Percentiles rank a stretch among this genome's conserved stretches.
phyloP scores from a whole-genome alignment of 805 yeast species.

The Saccharomyces mikatae region DNA sequence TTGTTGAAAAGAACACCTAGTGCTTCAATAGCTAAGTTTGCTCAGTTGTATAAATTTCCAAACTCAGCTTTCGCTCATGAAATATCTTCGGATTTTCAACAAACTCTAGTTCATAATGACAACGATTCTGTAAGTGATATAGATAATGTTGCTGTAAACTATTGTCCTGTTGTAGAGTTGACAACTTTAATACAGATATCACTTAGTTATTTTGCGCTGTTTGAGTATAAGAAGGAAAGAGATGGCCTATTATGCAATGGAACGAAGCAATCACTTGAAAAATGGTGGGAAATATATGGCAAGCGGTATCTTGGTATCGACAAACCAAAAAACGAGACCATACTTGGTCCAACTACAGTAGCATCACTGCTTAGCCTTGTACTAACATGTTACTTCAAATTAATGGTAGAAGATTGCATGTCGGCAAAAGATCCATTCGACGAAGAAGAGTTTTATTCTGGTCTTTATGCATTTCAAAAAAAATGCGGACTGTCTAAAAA shows the following conservation, averaged over 20 bases:
- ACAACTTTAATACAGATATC: constrained; percentile 68
- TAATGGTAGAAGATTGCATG: constrained; percentile 53
- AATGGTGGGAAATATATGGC: constrained; percentile 83
- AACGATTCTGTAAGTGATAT: neutral
- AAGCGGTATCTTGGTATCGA: constrained; percentile 23
- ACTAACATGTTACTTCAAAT: constrained; percentile 53
- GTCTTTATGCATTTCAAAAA: constrained; percentile 73
- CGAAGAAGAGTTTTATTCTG: constrained; percentile 54
- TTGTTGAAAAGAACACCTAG: constrained; percentile 63
- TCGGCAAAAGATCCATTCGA: constrained; percentile 79
- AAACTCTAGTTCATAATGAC: neutral
- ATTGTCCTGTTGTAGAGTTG: constrained; percentile 65
- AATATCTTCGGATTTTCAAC: neutral
- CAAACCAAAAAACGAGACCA: constrained; percentile 39
- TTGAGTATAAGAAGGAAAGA: constrained; percentile 52
- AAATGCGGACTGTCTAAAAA: constrained; percentile 39
- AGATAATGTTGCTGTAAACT: neutral
- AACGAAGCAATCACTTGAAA: constrained; percentile 60
- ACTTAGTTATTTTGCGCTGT: constrained; percentile 66
- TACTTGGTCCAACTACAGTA: constrained; percentile 58
- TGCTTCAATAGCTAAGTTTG: constrained; percentile 73
- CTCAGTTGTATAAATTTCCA: constrained; percentile 60
- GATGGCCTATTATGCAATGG: constrained; percentile 80
- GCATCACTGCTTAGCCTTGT: constrained; percentile 76
- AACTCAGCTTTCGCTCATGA: constrained; percentile 5